Evolutionary conservation across 768 basidiomycete genomes (phyloP).

Genomic region (Crepidotus variabilis): DNA sequence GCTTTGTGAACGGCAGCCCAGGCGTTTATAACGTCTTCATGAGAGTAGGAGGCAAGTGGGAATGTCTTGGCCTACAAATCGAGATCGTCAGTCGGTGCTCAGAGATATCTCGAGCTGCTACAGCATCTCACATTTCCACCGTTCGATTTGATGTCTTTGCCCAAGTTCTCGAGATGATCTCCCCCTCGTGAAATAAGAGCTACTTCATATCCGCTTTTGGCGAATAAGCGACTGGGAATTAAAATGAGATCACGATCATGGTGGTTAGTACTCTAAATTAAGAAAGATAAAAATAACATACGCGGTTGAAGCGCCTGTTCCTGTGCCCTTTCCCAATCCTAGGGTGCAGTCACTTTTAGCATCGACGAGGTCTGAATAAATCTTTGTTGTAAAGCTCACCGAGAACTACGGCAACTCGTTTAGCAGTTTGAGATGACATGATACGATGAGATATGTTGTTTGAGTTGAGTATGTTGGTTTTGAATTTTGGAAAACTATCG

Average conservation of each 20-base stretch:
- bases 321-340: slow-evolving; percentile 44
- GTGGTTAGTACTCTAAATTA: neutral
- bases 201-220: slow-evolving; percentile 60
- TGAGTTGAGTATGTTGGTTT: too few species aligned
- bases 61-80: slow-evolving; percentile 50
- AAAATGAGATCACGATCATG: neutral
- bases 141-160: slow-evolving; percentile 46
- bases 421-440: slow-evolving; percentile 30
- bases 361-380: neutral
- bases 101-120: too few species aligned
- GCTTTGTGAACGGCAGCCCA: slow-evolving; percentile 42
- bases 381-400: slow-evolving; percentile 27
- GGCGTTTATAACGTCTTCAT: slow-evolving; percentile 45
- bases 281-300: slow-evolving; percentile 24
- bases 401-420: slow-evolving; percentile 55
- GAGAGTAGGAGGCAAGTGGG: slow-evolving; percentile 46
- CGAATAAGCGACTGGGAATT: slow-evolving; percentile 52
- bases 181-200: slow-evolving; percentile 61
- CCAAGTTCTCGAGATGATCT: slow-evolving; percentile 47
- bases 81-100: neutral
- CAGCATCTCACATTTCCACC: slow-evolving; percentile 52
- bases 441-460: neutral
- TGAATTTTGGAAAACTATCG: too few species aligned
- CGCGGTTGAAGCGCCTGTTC: slow-evolving; percentile 60
- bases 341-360: neutral